Percentiles rank a stretch among this genome's conserved stretches.
Evolutionary conservation across 2,329 filamentous ascomycete genomes (phyloP).

Genomic region (Arthrobotrys entomopaga): DNA sequence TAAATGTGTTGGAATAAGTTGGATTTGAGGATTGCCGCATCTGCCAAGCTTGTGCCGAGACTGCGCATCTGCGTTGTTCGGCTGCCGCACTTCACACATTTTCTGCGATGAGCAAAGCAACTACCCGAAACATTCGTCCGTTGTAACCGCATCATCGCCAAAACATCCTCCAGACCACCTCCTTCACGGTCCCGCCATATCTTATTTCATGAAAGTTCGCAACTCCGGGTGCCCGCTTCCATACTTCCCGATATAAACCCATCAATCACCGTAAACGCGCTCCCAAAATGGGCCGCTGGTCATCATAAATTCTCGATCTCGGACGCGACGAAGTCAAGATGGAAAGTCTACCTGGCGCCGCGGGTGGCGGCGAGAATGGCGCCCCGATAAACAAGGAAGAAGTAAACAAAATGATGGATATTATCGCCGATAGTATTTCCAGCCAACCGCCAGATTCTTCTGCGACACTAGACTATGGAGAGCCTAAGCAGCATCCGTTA

Average conservation of each 20-base stretch:
- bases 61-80: neutral
- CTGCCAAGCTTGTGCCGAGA: no score
- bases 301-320: neutral
- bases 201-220: neutral
- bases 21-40: neutral
- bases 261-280: neutral
- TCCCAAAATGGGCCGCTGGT: neutral
- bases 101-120: constrained; percentile 4
- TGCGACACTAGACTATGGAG: neutral
- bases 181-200: neutral
- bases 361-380: constrained; percentile 13
- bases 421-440: constrained; percentile 14
- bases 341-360: constrained; percentile 11
- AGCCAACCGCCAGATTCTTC: neutral
- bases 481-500: constrained; percentile 11
- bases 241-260: constrained; percentile 4
- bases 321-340: constrained; percentile 15
- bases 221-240: neutral
- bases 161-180: constrained; percentile 3
- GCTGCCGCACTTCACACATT: neutral
- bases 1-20: neutral
- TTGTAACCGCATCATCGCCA: neutral
- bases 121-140: neutral
- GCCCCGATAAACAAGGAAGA: neutral
- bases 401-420: constrained; percentile 23